These are phyloP conservation scores for Hondaea fermentalgiana DNA, from an alignment of 108 stramenopile genomes.

Conservation along the genomic window DNA sequence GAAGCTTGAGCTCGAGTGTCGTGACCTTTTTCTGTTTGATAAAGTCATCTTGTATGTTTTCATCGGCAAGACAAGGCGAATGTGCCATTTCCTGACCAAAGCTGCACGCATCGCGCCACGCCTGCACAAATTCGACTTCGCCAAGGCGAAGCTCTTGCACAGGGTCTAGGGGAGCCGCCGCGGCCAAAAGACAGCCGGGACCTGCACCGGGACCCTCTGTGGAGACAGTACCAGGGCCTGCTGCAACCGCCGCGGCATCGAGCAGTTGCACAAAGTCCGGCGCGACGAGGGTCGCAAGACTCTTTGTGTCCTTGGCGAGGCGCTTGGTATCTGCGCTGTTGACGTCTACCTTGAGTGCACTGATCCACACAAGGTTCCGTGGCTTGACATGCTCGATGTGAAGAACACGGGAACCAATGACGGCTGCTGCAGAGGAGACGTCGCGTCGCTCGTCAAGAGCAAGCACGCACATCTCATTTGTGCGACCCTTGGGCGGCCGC, in stretches of 20 bases:
- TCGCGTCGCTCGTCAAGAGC: neutral
- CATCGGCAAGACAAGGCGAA: neutral
- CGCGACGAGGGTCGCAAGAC: neutral
- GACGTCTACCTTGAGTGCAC: neutral
- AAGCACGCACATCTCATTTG: neutral
- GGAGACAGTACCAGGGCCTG: neutral
- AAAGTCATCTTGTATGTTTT: neutral
- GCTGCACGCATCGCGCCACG: neutral
- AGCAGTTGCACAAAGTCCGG: neutral
- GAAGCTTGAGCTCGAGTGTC: slow-evolving; percentile 25
- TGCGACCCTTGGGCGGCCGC: neutral
- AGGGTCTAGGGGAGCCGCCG: neutral
- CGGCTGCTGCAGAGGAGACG: neutral
- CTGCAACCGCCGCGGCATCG: neutral
- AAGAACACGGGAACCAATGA: neutral
- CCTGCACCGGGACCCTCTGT: neutral
- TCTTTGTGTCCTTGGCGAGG: no score
- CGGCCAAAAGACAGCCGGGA: neutral
- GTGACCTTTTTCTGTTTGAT: neutral
- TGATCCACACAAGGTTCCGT: neutral
- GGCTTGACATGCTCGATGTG: neutral
- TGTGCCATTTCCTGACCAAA: neutral
- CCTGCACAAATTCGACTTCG: neutral
- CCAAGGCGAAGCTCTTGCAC: neutral
- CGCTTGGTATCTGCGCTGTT: neutral